These are phyloP conservation scores for Salix suchowensis DNA, from an alignment of 345 rosid species.

Conservation along the genomic window DNA sequence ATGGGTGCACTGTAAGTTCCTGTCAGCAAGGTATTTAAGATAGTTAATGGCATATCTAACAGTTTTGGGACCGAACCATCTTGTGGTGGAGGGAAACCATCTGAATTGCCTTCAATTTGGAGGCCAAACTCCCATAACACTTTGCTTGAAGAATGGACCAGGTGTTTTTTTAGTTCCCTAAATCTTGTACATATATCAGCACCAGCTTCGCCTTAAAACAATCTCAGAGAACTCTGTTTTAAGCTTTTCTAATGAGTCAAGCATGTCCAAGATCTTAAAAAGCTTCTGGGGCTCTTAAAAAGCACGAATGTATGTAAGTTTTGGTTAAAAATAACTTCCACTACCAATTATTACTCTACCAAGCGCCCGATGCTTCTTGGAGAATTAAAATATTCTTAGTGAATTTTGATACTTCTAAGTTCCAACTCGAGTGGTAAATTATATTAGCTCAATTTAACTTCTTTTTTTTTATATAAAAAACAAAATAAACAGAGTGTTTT, in stretches of 20 bases:
- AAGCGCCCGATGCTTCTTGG: no score
- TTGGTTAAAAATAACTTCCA: no score
- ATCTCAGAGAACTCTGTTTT: slow-evolving; percentile 37
- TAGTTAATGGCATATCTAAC: slow-evolving; percentile 62
- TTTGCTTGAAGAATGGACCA: slow-evolving; percentile 49
- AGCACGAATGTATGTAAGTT: no score
- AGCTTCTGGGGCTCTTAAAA: slow-evolving; percentile 50
- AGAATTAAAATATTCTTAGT: no score
- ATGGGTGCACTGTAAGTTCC: slow-evolving; percentile 42
- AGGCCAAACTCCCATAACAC: slow-evolving; percentile 69
- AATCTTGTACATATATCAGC: slow-evolving; percentile 50
- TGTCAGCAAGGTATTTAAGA: slow-evolving; percentile 45
- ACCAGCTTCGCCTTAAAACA: slow-evolving; percentile 62
- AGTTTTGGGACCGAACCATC: slow-evolving; percentile 55
- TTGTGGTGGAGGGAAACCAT: slow-evolving; percentile 46
- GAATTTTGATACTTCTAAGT: no score
- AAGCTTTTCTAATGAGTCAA: slow-evolving; percentile 48
- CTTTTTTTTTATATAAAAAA: no score
- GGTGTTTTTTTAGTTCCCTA: slow-evolving; percentile 54
- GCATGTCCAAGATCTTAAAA: slow-evolving; percentile 67
- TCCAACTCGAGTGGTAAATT: no score
- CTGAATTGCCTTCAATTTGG: slow-evolving; percentile 56
- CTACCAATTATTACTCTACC: no score
- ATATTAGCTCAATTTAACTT: no score
- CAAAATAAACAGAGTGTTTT: no score